Evolutionary conservation across 2,329 filamentous ascomycete genomes (phyloP), one percentile per base, ranked within the genome.

Genomic region (Bipolaris oryzae): DNA sequence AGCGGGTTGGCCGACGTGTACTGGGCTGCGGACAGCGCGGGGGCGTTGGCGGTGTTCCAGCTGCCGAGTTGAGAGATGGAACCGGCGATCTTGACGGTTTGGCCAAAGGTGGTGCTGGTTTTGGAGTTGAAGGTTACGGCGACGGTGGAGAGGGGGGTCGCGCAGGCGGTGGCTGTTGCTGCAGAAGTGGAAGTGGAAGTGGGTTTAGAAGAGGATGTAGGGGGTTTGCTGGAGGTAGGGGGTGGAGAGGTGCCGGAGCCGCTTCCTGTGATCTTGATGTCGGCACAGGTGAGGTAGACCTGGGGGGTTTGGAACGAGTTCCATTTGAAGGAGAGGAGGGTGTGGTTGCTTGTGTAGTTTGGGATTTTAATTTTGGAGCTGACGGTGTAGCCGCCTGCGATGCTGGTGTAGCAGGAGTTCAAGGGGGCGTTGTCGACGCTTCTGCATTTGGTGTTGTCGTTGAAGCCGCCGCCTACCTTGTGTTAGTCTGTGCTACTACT

Each of bases 31-130:
- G 73, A 72, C 23, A 84, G 67, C 5, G 76, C 74, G 61, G 75
- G 72, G 5, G 76, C 77, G 45, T 69, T 67, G 3, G 68, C 70
- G 3, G 79, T 61, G 25, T 79, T 69, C 80, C 81, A 83, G 20
- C 58, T 68, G 1, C 81, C 81, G 1, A 83, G 68, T 42, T 79
- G 77, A 0, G 74, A 53, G 3, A 76, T 74, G 44, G 77, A 78
- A 25, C 81, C 81, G 0, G 73, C 70, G 4, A 83, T 66, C 50
- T 79, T 80, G 21, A 84, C 59, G 25, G 80, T 82, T 68, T 83
- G 80, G 7, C 81, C 81, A 50, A 73, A 79, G 47, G 78, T 77
- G 0, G 81, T 84, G 0, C 73, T 75, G 1, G 78, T 80, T 57
- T 80, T 80, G 7, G 81, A 77, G 47, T 77, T 73, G 70, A 84